phyloP scores from a whole-genome alignment of 306 rosid genomes.

The Ormosia semicastrata region DNA sequence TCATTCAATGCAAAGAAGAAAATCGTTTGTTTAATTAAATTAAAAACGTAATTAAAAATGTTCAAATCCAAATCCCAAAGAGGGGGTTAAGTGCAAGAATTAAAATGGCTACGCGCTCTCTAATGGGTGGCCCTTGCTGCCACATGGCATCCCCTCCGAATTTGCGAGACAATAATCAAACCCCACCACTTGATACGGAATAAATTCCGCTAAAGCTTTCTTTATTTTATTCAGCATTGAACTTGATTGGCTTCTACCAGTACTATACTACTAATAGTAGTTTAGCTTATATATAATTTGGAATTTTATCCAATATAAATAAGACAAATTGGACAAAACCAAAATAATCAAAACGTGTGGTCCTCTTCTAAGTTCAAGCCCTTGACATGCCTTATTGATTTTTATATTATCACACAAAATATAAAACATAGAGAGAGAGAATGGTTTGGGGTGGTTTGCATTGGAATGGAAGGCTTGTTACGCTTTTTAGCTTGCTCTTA shows the following conservation, averaged over 20 bases:
- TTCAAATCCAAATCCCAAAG: not conserved
- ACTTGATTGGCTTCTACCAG: not conserved
- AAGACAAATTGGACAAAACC: not conserved
- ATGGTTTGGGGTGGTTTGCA: not conserved
- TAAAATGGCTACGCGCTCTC: not conserved
- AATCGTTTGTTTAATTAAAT: too few species aligned
- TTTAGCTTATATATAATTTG: not conserved
- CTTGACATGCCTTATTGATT: not conserved
- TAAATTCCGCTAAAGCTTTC: slow-evolving; percentile 28
- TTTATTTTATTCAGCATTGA: not conserved
- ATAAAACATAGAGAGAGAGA: not conserved
- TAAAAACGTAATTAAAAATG: too few species aligned
- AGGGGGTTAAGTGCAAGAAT: not conserved
- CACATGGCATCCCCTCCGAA: not conserved
- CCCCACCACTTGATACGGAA: slow-evolving; percentile 30
- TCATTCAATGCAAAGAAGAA: too few species aligned
- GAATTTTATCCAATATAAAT: not conserved
- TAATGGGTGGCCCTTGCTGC: not conserved
- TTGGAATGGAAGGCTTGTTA: slow-evolving; percentile 25
- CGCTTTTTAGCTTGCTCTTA: not conserved
- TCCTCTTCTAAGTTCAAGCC: not conserved
- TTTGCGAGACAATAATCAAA: slow-evolving; percentile 12
- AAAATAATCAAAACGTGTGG: slow-evolving; percentile 28
- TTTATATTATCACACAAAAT: not conserved
- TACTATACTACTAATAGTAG: not conserved